Conservation (phyloP, 2,329 filamentous ascomycete genomes). For the Seiridium unicorne region DNA sequence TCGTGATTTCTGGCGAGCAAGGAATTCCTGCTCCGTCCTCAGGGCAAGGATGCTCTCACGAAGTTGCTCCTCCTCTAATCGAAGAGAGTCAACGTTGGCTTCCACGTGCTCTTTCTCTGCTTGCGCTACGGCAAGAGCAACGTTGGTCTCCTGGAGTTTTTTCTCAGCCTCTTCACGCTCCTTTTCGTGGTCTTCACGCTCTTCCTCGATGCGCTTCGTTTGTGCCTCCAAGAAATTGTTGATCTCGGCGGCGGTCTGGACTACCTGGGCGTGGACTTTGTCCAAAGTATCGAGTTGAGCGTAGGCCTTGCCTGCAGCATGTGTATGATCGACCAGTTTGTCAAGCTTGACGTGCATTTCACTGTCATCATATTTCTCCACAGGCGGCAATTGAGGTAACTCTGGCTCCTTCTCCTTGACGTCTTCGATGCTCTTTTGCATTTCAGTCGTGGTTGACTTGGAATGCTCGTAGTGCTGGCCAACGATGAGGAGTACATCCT, state of each 20-base stretch:
- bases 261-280: slow-evolving; percentile 84
- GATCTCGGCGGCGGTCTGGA: slow-evolving; percentile 80
- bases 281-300: slow-evolving; percentile 80
- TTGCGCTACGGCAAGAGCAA: slow-evolving; percentile 74
- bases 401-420: slow-evolving; percentile 42
- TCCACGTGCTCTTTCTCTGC: slow-evolving; percentile 64
- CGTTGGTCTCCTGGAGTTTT: slow-evolving; percentile 72
- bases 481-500: slow-evolving; percentile 80
- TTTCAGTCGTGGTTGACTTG: slow-evolving; percentile 58
- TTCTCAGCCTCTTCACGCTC: slow-evolving; percentile 75
- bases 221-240: slow-evolving; percentile 78
- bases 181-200: slow-evolving; percentile 75
- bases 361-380: slow-evolving; percentile 66
- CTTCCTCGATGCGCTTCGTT: slow-evolving; percentile 70
- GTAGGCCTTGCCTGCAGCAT: slow-evolving; percentile 66
- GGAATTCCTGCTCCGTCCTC: slow-evolving; percentile 69
- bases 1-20: slow-evolving; percentile 75
- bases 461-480: slow-evolving; percentile 88
- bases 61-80: slow-evolving; percentile 52
- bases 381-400: slow-evolving; percentile 53
- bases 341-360: slow-evolving; percentile 48
- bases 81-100: slow-evolving; percentile 49
- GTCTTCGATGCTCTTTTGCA: slow-evolving; percentile 61
- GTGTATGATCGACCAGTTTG: slow-evolving; percentile 61
- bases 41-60: slow-evolving; percentile 57